These are phyloP conservation scores for Pontederia paniculata DNA, from an alignment of 176 grass and related monocot genomes.

Conservation along the genomic window DNA sequence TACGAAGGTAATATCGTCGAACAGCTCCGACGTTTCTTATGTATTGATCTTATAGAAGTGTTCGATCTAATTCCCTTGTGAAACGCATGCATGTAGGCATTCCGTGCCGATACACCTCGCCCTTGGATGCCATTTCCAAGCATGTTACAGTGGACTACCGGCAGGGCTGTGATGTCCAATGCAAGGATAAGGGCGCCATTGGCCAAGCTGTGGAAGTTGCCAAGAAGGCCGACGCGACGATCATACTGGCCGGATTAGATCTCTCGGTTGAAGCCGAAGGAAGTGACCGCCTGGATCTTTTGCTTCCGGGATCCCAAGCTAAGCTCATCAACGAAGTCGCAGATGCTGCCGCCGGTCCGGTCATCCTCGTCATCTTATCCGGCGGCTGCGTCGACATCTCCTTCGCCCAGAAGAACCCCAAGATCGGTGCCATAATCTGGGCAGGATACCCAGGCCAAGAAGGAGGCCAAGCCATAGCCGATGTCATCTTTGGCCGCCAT, in stretches of 20 bases:
- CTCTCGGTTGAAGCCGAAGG: constrained; percentile 33
- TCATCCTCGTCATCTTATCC: constrained; percentile 41
- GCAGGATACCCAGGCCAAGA: constrained; percentile 44
- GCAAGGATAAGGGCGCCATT: not conserved
- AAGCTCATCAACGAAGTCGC: constrained; percentile 33
- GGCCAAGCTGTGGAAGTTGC: not conserved
- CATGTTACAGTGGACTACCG: constrained; percentile 12
- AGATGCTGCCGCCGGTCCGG: constrained; percentile 22
- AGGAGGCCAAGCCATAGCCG: constrained; percentile 37
- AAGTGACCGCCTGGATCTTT: constrained; percentile 38
- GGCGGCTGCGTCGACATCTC: constrained; percentile 43
- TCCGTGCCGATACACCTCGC: constrained; percentile 45
- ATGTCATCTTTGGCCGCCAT: constrained; percentile 8
- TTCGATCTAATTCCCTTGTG: not conserved
- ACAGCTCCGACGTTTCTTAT: not conserved
- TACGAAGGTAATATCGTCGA: constrained; percentile 24
- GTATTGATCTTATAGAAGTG: not conserved
- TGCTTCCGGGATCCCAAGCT: constrained; percentile 37
- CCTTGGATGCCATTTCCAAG: constrained; percentile 24
- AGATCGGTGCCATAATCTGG: constrained; percentile 50
- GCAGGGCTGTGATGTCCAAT: constrained; percentile 33
- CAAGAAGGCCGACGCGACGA: constrained; percentile 19
- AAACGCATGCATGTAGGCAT: not conserved
- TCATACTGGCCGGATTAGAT: constrained; percentile 39
- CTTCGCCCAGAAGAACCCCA: constrained; percentile 37